These are phyloP conservation scores for Chytridium lagenaria DNA, from an alignment of 371 early-diverging fungal species.

Conservation along the genomic window DNA sequence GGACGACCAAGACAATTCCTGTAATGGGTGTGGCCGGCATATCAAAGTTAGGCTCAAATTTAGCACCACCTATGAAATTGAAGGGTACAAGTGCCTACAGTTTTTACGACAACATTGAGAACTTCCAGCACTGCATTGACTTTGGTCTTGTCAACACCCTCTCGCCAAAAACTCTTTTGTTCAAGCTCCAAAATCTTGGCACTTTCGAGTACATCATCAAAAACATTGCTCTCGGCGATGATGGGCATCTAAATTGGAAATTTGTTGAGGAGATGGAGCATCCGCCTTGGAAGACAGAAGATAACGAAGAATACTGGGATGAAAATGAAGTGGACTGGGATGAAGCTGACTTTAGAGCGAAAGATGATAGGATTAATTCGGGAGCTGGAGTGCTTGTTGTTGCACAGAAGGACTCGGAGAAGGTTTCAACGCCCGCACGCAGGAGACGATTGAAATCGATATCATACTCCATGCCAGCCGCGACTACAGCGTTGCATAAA, in stretches of 20 bases:
- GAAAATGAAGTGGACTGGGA: slow-evolving; percentile 55
- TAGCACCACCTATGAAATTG: slow-evolving; percentile 35
- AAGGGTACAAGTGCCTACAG: neutral
- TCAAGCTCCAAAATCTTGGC: slow-evolving; percentile 47
- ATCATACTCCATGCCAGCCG: slow-evolving; percentile 21
- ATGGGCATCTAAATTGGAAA: slow-evolving; percentile 47
- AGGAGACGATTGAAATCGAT: slow-evolving; percentile 32
- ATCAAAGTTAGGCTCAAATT: slow-evolving; percentile 40
- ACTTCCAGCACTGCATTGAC: slow-evolving; percentile 35
- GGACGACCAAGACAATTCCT: slow-evolving; percentile 31
- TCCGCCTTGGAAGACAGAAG: neutral
- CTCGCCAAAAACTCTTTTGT: slow-evolving; percentile 35
- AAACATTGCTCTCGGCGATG: slow-evolving; percentile 43
- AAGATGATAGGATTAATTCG: slow-evolving; percentile 32
- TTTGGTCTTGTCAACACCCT: slow-evolving; percentile 46
- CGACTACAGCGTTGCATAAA: slow-evolving; percentile 24
- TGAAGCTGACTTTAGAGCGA: slow-evolving; percentile 44
- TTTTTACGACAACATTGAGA: neutral
- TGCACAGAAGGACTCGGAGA: slow-evolving; percentile 3
- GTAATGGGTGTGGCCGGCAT: slow-evolving; percentile 44
- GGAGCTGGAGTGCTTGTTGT: neutral
- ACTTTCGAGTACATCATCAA: slow-evolving; percentile 50
- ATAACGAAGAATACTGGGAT: slow-evolving; percentile 27
- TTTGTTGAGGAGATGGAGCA: slow-evolving; percentile 43
- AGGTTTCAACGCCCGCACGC: slow-evolving; percentile 11